These are phyloP conservation scores for Gnetum montanum DNA, from an alignment of 75 land plant species.

Conservation along the genomic window DNA sequence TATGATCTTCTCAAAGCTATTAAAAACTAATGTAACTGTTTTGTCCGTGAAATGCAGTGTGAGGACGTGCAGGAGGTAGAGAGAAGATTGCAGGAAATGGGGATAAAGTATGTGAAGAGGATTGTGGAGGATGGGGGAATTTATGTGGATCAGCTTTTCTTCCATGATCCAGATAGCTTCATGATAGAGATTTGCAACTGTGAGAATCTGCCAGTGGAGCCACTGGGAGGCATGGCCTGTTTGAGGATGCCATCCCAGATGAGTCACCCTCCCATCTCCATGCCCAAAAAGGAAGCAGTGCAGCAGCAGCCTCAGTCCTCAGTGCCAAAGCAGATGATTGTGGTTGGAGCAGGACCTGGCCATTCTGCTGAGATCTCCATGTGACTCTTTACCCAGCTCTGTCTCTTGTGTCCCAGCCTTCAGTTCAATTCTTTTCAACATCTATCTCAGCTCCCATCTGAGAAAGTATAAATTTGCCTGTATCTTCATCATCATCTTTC, in stretches of 20 bases:
- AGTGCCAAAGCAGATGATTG: neutral
- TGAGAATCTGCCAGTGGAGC: neutral
- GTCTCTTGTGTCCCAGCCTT: too few relatives aligned
- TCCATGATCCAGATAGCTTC: neutral
- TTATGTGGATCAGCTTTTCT: neutral
- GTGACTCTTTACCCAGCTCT: too few relatives aligned
- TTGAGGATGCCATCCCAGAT: neutral
- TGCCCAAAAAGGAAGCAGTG: too few relatives aligned
- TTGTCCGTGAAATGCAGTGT: neutral
- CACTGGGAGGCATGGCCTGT: neutral
- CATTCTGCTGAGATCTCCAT: too few relatives aligned
- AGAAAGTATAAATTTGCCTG: too few relatives aligned
- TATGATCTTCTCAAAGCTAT: too few relatives aligned
- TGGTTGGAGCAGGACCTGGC: too few relatives aligned
- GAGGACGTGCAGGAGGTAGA: neutral
- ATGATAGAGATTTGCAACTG: neutral
- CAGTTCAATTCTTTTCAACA: too few relatives aligned
- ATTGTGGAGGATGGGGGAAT: neutral
- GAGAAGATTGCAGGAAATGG: neutral
- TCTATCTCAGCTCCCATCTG: too few relatives aligned
- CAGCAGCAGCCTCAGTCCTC: neutral
- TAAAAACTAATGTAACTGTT: too few relatives aligned
- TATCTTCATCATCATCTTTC: too few relatives aligned
- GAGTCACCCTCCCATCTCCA: neutral
- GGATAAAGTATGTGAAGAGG: neutral